A percentile compares a stretch with the other conserved stretches of the same genome.
Conservation (phyloP, 129 eudicot species). For the Arctium lappa region DNA sequence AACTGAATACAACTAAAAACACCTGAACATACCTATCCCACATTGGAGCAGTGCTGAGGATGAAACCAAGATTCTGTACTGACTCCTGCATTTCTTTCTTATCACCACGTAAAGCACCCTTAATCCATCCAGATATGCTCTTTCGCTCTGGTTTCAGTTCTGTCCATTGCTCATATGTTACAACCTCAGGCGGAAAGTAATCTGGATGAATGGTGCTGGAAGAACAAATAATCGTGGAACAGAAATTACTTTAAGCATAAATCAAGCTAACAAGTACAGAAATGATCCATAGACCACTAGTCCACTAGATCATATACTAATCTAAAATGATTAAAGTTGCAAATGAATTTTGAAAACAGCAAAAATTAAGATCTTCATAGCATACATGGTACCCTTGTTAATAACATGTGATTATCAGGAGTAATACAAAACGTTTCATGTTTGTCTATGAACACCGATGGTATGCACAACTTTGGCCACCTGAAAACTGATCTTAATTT, state of each 20-base stretch:
- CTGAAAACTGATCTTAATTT: background rate
- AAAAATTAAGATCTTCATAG: background rate
- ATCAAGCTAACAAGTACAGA: no score
- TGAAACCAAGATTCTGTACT: conserved; percentile 53
- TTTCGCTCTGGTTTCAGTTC: conserved; percentile 60
- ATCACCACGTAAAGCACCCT: conserved; percentile 58
- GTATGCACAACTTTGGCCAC: no score
- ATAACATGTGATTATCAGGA: background rate
- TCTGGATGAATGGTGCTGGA: conserved; percentile 59
- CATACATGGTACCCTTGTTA: background rate
- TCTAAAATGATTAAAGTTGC: background rate
- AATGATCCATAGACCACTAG: no score
- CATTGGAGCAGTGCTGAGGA: conserved; percentile 75
- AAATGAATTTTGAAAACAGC: background rate
- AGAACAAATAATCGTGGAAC: background rate
- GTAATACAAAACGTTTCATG: no score
- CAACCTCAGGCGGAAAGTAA: conserved; percentile 74
- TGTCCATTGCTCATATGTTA: conserved; percentile 77
- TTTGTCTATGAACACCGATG: no score
- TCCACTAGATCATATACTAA: background rate
- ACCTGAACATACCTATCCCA: conserved; percentile 72
- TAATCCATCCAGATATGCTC: conserved; percentile 76
- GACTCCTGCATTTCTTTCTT: conserved; percentile 74
- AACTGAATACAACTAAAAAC: background rate
- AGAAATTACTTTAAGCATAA: background rate